Conservation (phyloP, 1,139 yeast genomes). For the Suhomyces yuchorum region DNA sequence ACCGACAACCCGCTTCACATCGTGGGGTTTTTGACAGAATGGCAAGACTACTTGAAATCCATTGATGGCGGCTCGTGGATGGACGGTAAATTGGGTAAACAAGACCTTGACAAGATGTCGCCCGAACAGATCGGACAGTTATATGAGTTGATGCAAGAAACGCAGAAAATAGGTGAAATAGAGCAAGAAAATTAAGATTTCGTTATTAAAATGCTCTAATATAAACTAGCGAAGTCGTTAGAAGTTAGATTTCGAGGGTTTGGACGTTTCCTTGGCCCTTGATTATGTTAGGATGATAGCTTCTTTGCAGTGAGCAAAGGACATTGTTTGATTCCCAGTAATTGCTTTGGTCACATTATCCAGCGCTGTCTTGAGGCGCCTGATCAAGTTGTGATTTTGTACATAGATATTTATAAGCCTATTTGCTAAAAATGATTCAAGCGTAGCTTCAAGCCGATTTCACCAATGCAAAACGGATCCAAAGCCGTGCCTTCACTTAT, state of each 20-base stretch:
- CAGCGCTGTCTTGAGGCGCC: too few species aligned
- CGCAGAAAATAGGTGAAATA: conserved; percentile 59
- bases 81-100: conserved; percentile 63
- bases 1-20: conserved; percentile 90
- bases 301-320: too few species aligned
- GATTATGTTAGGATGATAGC: not conserved
- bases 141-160: conserved; percentile 50
- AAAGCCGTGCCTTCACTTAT: too few species aligned
- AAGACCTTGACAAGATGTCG: conserved; percentile 76
- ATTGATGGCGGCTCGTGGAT: conserved; percentile 81
- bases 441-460: not conserved
- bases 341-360: too few species aligned
- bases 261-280: too few species aligned
- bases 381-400: not conserved
- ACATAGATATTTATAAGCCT: not conserved
- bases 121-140: conserved; percentile 90
- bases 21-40: conserved; percentile 87
- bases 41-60: conserved; percentile 86
- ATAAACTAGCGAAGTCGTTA: too few species aligned
- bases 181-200: not conserved
- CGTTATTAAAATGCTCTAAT: too few species aligned
- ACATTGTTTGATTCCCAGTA: too few species aligned
- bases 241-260: too few species aligned
- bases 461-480: too few species aligned
- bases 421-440: not conserved